Base-by-base conservation (phyloP, 306 rosid species). In the Clitoria ternatea region DNA sequence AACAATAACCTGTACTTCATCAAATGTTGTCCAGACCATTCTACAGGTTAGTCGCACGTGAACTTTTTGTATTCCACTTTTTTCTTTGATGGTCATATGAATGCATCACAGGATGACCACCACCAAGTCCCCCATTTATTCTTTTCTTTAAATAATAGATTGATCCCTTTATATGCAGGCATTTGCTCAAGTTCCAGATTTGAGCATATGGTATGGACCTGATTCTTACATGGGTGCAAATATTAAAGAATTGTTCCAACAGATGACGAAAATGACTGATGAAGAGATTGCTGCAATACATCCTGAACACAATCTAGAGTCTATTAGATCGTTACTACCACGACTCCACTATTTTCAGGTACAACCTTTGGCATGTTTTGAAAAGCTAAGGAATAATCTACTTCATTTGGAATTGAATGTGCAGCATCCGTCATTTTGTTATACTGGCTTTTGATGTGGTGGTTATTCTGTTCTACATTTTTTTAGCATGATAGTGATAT, bases 161-260 rank as follows among this genome's bases (percentile, higher is more conserved):
- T 40, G 50, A 54, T 47, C 33, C 29, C 30, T 7, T 61, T 60
- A 75, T 77, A 60, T 61, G 73, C 85, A 94, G 99, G 94, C 97
- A 57, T 91, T 94, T 80, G 87, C 89, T 80, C 99, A 94, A 85
- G 89, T 94, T 68, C 96, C 90, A 13, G 91, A 84, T 69, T 79
- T 91, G 76, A 85, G 69, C 37, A n/a, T 94, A 74, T 91, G 85
- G 85, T 89, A 94, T 26, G 99, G 99, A 30, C 99, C 99, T 6
- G 99, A 94, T 88, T 83, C 99, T 37, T 94, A 94, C 88, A 94
- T 94, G 99, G 99, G 99, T 77, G 99, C 99, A 80, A 94, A 94
- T 79, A 87, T 94, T 69, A 74, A 49, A 57, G 99, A 91, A 49
- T 59, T 89, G 77, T 83, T 94, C 71, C 87, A 40, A 73, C 96